Evolutionary conservation across 352 stramenopile species (phyloP), one percentile per base, ranked within the genome.

Genomic region (Peronospora destructor): DNA sequence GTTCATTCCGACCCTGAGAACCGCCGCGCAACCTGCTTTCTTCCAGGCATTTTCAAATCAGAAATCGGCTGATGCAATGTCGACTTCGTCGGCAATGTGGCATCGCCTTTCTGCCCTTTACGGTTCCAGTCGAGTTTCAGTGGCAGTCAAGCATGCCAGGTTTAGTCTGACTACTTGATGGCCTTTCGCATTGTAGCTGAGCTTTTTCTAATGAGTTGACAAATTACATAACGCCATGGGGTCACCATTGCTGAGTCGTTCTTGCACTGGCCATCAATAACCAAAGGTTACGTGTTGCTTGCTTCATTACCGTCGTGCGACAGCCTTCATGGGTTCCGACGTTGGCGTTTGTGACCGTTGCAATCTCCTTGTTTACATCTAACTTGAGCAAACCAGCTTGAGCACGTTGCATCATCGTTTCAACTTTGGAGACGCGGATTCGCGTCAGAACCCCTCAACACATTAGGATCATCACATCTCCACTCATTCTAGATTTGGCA

Each of bases 401-500:
- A 25, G 40, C 55, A 50, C 32, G 39, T 45, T 36, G 33, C 14
- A 26, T 10, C 28, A 58, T 26, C 53, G 53, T 66, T 66, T 66
- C 58, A 46, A 4, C 16, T 55, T 43, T 21, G 54, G 52, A 13
- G 51, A 23, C 45, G 55, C 41, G 19, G 30, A 7, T 7, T 44
- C 28, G 30, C 30, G 28, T 61, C 46, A 61, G 30, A 56, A 48
- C 36, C 38, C 12, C 9, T 36, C 8, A 33, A 13, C 28, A 13
- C 44, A 41, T 33, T 14, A 23, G 12, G 17, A 21, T 23, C 34
- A n/a, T 16, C 39, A 26, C 32, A 35, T 21, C 17, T 41, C 23
- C 23, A 32, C 35, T 38, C 59, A 66, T 63, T 66, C 29, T 35
- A 50, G 21, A 56, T 55, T 63, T 58, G 44, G 38, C 53, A 37